Evolutionary conservation across 305 asterid species (phyloP).

Genomic region (Fraxinus nigra): DNA sequence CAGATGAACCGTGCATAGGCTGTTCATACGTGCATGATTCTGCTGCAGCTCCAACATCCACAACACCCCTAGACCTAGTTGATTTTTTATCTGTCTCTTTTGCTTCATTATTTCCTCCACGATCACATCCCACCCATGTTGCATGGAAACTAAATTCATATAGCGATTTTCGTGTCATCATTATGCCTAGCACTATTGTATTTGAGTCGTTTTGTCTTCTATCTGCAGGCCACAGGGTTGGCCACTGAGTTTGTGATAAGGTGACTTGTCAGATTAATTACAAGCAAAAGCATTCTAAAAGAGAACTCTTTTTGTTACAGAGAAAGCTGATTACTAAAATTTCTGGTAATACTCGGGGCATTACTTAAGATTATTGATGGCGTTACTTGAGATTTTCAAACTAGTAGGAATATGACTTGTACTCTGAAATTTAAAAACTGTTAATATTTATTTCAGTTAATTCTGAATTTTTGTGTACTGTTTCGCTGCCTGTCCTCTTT

Average conservation of each 20-base stretch:
- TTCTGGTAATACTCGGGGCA: neutral
- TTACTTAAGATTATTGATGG: neutral
- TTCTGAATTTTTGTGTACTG: neutral
- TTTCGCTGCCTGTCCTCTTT: neutral
- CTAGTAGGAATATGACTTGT: neutral
- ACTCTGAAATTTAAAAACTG: neutral
- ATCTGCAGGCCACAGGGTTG: constrained; percentile 39
- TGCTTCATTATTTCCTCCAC: neutral
- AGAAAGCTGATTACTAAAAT: neutral
- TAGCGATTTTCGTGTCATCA: neutral
- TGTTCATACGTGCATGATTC: neutral
- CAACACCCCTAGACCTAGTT: neutral
- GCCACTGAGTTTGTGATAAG: constrained; percentile 26
- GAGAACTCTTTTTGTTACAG: neutral
- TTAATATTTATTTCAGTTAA: neutral
- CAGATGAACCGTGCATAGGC: neutral
- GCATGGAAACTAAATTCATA: neutral
- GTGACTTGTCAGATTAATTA: constrained; percentile 22
- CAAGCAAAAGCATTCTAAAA: neutral
- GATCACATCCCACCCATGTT: neutral
- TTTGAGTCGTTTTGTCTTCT: constrained; percentile 5
- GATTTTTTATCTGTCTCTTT: neutral
- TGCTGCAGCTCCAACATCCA: neutral
- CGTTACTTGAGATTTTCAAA: neutral
- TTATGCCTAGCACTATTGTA: neutral